A percentile compares a stretch with the other conserved stretches of the same genome.
Evolutionary conservation across 2,329 filamentous ascomycete species (phyloP).

Genomic region (Beauveria varroae): DNA sequence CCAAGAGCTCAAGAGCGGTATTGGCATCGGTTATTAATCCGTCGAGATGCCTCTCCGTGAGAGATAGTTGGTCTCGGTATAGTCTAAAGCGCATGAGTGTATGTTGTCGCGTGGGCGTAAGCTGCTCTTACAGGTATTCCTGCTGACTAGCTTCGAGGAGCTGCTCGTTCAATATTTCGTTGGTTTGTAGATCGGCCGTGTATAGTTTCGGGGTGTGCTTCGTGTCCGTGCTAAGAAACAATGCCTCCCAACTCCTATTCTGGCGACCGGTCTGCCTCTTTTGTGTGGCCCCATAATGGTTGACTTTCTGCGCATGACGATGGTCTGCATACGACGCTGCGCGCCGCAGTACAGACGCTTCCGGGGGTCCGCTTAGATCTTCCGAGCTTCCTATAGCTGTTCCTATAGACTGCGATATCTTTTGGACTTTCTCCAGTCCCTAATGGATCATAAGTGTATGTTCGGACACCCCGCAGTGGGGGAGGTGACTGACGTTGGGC

Average conservation of each 20-base stretch:
- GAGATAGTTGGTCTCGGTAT: constrained; percentile 72
- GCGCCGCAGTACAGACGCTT: constrained; percentile 56
- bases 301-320: constrained; percentile 50
- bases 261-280: constrained; percentile 30
- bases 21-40: constrained; percentile 71
- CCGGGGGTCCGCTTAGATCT: constrained; percentile 52
- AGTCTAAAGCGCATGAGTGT: constrained; percentile 38
- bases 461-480: constrained; percentile 16
- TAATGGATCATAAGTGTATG: constrained; percentile 22
- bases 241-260: constrained; percentile 43
- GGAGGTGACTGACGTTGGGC: constrained; percentile 44
- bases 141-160: constrained; percentile 77
- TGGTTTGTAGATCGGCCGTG: constrained; percentile 3
- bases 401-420: constrained; percentile 47
- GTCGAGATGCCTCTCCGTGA: constrained; percentile 77
- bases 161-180: constrained; percentile 48
- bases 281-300: constrained; percentile 24
- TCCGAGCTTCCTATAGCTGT: constrained; percentile 52
- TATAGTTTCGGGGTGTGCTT: neutral
- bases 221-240: constrained; percentile 27
- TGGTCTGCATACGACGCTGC: constrained; percentile 73
- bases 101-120: neutral
- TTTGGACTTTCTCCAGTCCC: constrained; percentile 44
- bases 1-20: constrained; percentile 66
- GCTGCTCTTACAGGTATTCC: constrained; percentile 62